Base-by-base conservation (phyloP, 768 basidiomycete genomes). In the Suillus paluster region DNA sequence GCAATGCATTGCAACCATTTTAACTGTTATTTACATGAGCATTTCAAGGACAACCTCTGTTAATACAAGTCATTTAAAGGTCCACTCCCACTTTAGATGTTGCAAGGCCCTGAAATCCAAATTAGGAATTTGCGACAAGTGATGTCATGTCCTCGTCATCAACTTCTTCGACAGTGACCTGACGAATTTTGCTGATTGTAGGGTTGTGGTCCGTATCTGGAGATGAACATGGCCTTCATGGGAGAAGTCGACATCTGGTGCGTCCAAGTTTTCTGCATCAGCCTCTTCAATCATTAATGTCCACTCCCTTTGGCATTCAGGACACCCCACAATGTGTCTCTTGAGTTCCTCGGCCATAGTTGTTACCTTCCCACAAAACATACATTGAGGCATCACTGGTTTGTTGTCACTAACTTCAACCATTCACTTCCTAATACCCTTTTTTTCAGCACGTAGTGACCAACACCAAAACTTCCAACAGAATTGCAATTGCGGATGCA, bases 261-360 rank as follows among this genome's bases (percentile, higher is more conserved):
- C 30, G 30, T 30, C 30, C 3, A 30, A 6, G 30, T 30, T 30
- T 6, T 30, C 30, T 6, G 6, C 30, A 30, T 30, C 30, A 3
- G 30, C 6, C 4, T 30, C 30, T 30, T 30, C 30, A 30, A 30
- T 30, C 3, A 30, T 30, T 30, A 15, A 21, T 17, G 38, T 48
- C 58, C 58, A 59, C 21, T 21, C 15, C 27, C 27, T 27, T 5
- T 17, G 58, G 23, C 58, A 59, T 49, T 59, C 58, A 36, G 46
- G 46, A n/a, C 30, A 30, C 46, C 23, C 21, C 10, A 48, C 58
- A 15, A 59, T 50, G 33, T 59, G 45, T n/a, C 46, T 50, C 21
- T 59, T 59, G 58, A 59, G 19, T 19, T 45, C 30, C 9, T 30
- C 48, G 3, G 50, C 6, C 7, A 45, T 48, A 14, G 58, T 45